These are phyloP conservation scores for Clathrospora elynae DNA, from an alignment of 2,329 filamentous ascomycete species.

Conservation along the genomic window DNA sequence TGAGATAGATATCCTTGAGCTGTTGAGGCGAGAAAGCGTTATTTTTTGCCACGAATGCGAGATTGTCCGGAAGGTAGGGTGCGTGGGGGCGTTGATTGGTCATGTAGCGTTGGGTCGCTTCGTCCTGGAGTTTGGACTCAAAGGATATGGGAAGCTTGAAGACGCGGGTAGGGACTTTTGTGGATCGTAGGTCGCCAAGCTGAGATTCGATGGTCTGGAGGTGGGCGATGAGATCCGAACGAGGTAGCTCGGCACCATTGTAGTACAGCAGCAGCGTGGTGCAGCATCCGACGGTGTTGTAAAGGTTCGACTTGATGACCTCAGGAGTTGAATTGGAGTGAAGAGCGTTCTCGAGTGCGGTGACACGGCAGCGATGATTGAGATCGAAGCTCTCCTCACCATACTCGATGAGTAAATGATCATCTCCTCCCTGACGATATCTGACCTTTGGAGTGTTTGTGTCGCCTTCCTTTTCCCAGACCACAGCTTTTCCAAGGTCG, in stretches of 20 bases:
- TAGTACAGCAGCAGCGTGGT: slow-evolving; percentile 53
- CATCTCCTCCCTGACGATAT: slow-evolving; percentile 45
- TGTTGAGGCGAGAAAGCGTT: slow-evolving; percentile 59
- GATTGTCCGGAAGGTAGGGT: slow-evolving; percentile 66
- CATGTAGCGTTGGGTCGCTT: slow-evolving; percentile 65
- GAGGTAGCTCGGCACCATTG: slow-evolving; percentile 46
- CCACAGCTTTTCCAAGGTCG: slow-evolving; percentile 35
- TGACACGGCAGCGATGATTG: slow-evolving; percentile 62
- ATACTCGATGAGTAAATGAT: slow-evolving; percentile 64
- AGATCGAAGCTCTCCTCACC: slow-evolving; percentile 62
- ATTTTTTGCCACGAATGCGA: slow-evolving; percentile 62
- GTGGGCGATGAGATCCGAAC: slow-evolving; percentile 45
- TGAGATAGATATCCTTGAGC: slow-evolving; percentile 58
- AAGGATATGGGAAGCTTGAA: slow-evolving; percentile 54
- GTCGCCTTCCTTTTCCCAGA: slow-evolving; percentile 36
- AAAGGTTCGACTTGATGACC: slow-evolving; percentile 50
- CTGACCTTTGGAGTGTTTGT: slow-evolving; percentile 30
- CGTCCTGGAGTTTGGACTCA: slow-evolving; percentile 51
- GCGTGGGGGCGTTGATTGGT: slow-evolving; percentile 66
- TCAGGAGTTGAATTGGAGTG: slow-evolving; percentile 48
- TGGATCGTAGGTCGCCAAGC: slow-evolving; percentile 50
- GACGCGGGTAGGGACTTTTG: slow-evolving; percentile 50
- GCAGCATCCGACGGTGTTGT: slow-evolving; percentile 60
- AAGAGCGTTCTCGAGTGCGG: slow-evolving; percentile 58
- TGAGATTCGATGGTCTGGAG: slow-evolving; percentile 49